Percentiles rank a stretch among this genome's conserved stretches.
phyloP scores from a whole-genome alignment of 176 grass and related monocot genomes.

The Oryza rufipogon region DNA sequence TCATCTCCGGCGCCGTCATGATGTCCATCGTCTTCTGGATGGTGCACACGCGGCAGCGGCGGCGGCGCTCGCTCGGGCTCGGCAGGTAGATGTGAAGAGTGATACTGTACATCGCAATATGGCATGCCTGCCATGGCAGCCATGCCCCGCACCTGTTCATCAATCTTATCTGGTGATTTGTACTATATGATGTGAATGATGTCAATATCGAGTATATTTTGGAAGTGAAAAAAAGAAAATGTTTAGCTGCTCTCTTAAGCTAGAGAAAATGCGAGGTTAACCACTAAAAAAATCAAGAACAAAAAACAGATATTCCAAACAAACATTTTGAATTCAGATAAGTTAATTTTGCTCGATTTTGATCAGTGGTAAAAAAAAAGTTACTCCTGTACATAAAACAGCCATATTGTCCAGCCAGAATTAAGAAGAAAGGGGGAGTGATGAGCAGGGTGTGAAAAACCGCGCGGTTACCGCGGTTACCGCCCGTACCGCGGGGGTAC shows the following conservation, averaged over 20 bases:
- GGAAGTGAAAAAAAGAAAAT: conserved; percentile 4
- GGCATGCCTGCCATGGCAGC: neutral
- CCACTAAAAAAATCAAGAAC: neutral
- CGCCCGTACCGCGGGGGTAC: no score
- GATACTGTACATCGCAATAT: neutral
- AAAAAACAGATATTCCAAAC: neutral
- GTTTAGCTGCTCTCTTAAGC: neutral
- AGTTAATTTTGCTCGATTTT: neutral
- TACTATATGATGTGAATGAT: neutral
- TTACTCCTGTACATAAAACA: neutral
- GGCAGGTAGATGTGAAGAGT: conserved; percentile 37
- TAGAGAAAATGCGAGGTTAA: neutral
- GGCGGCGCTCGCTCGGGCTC: conserved; percentile 49
- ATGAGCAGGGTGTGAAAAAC: no score
- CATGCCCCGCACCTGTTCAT: neutral
- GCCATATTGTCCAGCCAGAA: no score
- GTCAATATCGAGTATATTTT: neutral
- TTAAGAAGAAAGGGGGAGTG: no score
- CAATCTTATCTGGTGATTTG: neutral
- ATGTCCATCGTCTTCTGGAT: conserved; percentile 74
- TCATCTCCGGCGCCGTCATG: conserved; percentile 65
- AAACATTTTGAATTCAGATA: neutral
- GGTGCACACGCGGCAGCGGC: conserved; percentile 66
- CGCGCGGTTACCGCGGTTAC: no score
- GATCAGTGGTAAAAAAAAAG: neutral